Percentiles rank a stretch among this genome's conserved stretches.
phyloP scores from a whole-genome alignment of 2,329 filamentous ascomycete genomes.

The Claviceps capensis region DNA sequence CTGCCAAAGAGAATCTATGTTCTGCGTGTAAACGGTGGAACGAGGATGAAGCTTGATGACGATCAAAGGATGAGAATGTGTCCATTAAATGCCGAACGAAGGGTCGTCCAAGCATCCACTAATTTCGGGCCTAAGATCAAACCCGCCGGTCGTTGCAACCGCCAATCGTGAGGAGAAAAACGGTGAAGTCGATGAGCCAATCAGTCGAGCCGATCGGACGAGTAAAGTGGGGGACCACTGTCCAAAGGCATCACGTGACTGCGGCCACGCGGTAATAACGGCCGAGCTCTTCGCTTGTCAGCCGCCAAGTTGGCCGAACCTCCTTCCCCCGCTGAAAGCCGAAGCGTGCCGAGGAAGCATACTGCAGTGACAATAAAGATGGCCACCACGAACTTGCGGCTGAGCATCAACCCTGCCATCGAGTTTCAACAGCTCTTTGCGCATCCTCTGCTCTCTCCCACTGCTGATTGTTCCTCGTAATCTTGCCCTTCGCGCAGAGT shows the following conservation, averaged over 20 bases:
- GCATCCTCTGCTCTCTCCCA: not conserved
- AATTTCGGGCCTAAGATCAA: not conserved
- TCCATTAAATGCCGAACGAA: not conserved
- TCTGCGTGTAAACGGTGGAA: not conserved
- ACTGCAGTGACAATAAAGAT: no score
- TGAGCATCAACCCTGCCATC: not conserved
- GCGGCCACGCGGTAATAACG: not conserved
- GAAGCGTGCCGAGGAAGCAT: constrained; percentile 21
- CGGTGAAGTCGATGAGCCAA: constrained; percentile 4
- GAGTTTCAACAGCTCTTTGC: not conserved
- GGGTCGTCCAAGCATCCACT: not conserved
- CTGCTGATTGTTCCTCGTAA: not conserved
- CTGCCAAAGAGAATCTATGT: not conserved
- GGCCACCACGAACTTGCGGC: constrained; percentile 3
- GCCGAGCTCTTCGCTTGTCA: not conserved
- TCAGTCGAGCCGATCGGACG: not conserved
- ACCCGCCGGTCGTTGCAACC: constrained; percentile 10
- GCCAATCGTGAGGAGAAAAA: constrained; percentile 13
- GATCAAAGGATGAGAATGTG: constrained; percentile 5
- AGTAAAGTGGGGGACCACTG: no score
- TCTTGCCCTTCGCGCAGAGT: not conserved
- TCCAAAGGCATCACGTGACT: not conserved
- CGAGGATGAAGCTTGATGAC: constrained; percentile 7
- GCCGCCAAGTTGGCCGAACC: not conserved
- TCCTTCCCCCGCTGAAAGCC: constrained; percentile 19